Conservation (phyloP, 176 grass and related monocot species). For the Raddia guianensis region DNA sequence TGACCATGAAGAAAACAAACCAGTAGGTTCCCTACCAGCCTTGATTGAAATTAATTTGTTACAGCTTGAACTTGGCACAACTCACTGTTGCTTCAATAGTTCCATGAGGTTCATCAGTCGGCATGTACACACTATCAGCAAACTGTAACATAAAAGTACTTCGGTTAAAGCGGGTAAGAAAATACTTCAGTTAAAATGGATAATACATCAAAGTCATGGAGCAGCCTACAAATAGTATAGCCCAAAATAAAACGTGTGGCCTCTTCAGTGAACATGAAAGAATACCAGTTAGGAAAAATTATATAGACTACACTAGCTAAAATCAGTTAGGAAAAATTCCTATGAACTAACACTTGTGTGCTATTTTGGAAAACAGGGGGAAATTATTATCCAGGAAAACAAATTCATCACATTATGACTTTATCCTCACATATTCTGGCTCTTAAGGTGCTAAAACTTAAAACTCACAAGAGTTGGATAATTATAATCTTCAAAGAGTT, state of each 20-base stretch:
- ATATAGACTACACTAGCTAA: no score
- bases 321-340: no score
- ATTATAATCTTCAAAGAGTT: not conserved
- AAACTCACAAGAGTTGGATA: not conserved
- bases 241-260: no score
- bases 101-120: conserved; percentile 88
- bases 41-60: not conserved
- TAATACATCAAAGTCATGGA: not conserved
- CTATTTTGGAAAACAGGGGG: not conserved
- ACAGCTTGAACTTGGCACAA: conserved; percentile 72
- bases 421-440: no score
- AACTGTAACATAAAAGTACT: conserved; percentile 51
- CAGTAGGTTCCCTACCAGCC: not conserved
- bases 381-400: not conserved
- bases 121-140: conserved; percentile 90
- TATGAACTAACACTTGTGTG: not conserved
- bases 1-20: conserved; percentile 5
- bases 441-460: not conserved
- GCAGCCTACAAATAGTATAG: no score
- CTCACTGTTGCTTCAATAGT: conserved; percentile 89
- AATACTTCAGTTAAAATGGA: conserved; percentile 1
- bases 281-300: no score
- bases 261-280: no score
- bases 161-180: not conserved
- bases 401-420: not conserved